A percentile compares a stretch with the other conserved stretches of the same genome.
These are phyloP conservation scores for Maudiozyma bulderi DNA, from an alignment of 805 yeast species.

Conservation along the genomic window DNA sequence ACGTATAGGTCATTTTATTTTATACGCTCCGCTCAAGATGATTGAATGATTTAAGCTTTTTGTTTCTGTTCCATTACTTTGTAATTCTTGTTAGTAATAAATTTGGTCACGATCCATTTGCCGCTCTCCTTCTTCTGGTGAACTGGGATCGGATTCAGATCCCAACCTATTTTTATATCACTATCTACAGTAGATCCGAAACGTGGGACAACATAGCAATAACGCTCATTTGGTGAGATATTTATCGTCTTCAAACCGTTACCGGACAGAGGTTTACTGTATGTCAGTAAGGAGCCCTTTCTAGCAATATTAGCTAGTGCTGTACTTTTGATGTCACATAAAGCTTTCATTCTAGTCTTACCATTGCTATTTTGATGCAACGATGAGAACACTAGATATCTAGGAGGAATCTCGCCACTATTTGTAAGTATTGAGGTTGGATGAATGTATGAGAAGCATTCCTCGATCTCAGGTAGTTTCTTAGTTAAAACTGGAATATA, in stretches of 20 bases:
- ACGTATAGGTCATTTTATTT: too few relatives aligned
- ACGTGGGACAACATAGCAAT: slow-evolving; percentile 84
- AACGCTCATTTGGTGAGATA: slow-evolving; percentile 56
- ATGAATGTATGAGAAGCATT: slow-evolving; percentile 62
- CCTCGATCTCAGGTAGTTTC: slow-evolving; percentile 34
- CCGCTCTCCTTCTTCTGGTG: slow-evolving; percentile 59
- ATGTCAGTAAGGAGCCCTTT: slow-evolving; percentile 60
- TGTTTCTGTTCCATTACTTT: slow-evolving; percentile 9
- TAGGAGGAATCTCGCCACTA: slow-evolving; percentile 66
- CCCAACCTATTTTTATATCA: slow-evolving; percentile 82
- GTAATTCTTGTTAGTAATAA: slow-evolving; percentile 23
- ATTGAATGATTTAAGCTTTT: neutral
- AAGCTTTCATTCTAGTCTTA: slow-evolving; percentile 55
- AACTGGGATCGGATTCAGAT: slow-evolving; percentile 71
- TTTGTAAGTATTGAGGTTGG: slow-evolving; percentile 58
- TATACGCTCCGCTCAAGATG: too few relatives aligned
- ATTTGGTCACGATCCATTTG: slow-evolving; percentile 45
- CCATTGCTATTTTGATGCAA: slow-evolving; percentile 47
- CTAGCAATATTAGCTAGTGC: slow-evolving; percentile 74
- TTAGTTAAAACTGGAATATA: slow-evolving; percentile 45
- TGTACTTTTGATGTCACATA: slow-evolving; percentile 65
- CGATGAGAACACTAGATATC: slow-evolving; percentile 63
- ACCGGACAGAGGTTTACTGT: slow-evolving; percentile 78
- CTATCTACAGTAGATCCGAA: slow-evolving; percentile 76
- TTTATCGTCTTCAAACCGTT: slow-evolving; percentile 79